phyloP scores from a whole-genome alignment of 306 rosid species.

The Rosa rugosa region DNA sequence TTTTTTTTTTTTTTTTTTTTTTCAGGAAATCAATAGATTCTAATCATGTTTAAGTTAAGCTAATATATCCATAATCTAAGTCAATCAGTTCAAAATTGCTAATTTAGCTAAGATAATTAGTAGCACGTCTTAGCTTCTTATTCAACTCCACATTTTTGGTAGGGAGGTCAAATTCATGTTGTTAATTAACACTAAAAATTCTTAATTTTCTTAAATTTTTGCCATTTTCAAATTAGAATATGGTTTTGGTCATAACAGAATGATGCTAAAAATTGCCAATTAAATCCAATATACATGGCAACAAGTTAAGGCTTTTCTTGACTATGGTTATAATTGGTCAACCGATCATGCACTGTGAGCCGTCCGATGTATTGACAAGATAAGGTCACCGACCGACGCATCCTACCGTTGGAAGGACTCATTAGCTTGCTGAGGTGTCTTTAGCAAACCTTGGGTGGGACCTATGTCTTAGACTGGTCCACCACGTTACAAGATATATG shows the following conservation, averaged over 20 bases:
- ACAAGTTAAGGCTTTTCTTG: neutral
- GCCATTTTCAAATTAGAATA: neutral
- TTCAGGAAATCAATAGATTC: no score
- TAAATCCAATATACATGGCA: neutral
- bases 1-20: no score
- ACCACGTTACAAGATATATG: neutral
- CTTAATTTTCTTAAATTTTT: neutral
- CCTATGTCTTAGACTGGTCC: constrained; percentile 12
- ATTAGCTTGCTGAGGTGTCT: neutral
- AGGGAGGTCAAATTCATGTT: neutral
- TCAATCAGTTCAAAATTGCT: neutral
- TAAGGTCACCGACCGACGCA: constrained; percentile 20
- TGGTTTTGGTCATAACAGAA: neutral
- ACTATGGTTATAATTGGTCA: neutral
- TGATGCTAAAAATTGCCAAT: neutral
- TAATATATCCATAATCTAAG: neutral
- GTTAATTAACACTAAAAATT: neutral
- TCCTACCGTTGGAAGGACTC: constrained; percentile 9
- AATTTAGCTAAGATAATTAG: neutral
- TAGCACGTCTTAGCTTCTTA: neutral
- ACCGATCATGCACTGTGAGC: neutral
- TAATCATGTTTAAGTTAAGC: neutral
- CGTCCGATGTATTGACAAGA: constrained; percentile 1
- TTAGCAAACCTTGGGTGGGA: constrained; percentile 1
- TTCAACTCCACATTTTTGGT: neutral